phyloP scores from a whole-genome alignment of 2,329 filamentous ascomycete species.

The Akanthomyces lecanii region DNA sequence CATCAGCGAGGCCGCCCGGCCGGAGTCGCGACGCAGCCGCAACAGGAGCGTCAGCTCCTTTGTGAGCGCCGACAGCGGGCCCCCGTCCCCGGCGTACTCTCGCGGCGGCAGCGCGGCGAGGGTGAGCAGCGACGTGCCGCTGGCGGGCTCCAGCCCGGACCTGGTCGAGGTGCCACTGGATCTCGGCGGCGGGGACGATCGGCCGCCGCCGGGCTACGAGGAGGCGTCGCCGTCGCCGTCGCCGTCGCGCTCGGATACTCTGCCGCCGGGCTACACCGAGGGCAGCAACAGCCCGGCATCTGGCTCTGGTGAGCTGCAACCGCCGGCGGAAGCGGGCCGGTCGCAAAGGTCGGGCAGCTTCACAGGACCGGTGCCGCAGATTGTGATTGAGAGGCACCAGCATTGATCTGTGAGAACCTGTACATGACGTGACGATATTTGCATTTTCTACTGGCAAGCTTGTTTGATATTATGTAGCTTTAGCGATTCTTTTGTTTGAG shows the following conservation, averaged over 20 bases:
- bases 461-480: not conserved
- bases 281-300: not conserved
- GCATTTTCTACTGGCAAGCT: not conserved
- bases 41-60: slow-evolving; percentile 51
- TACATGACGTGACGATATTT: slow-evolving; percentile 3
- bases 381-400: slow-evolving; percentile 20
- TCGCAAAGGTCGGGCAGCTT: not conserved
- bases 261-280: slow-evolving; percentile 50
- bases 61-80: slow-evolving; percentile 49
- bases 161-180: slow-evolving; percentile 50
- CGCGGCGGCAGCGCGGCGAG: not conserved
- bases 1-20: slow-evolving; percentile 41
- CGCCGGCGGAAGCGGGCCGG: not conserved
- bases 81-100: slow-evolving; percentile 34
- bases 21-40: slow-evolving; percentile 37
- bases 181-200: slow-evolving; percentile 35
- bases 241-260: slow-evolving; percentile 31
- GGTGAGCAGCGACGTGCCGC: not conserved
- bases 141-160: slow-evolving; percentile 49
- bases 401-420: not conserved
- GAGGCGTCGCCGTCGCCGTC: slow-evolving; percentile 32
- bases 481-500: not conserved
- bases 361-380: slow-evolving; percentile 6
- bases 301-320: not conserved
- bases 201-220: slow-evolving; percentile 53